Percentiles rank a stretch among this genome's conserved stretches.
Evolutionary conservation across 148 eudicot species (phyloP).

Genomic region (Rhododendron henanense): DNA sequence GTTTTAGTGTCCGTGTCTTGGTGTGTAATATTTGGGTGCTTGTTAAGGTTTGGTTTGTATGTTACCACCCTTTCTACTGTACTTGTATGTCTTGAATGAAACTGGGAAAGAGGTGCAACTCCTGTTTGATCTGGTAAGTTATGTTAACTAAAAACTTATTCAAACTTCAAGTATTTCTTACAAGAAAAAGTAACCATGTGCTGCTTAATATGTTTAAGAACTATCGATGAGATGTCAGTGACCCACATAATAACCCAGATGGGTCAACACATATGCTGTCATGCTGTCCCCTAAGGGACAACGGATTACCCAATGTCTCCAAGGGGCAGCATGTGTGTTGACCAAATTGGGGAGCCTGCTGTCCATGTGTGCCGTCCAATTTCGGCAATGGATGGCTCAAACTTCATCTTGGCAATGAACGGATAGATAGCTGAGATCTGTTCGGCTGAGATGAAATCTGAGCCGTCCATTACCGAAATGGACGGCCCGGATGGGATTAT

Average conservation of each 20-base stretch:
- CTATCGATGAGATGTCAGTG: not conserved
- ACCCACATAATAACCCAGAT: not conserved
- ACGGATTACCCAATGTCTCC: too few species aligned
- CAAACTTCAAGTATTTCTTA: not conserved
- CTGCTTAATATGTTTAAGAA: not conserved
- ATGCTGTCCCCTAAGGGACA: too few species aligned
- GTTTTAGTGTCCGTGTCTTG: not conserved
- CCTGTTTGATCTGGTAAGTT: not conserved
- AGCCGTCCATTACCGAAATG: too few species aligned
- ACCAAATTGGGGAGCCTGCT: too few species aligned
- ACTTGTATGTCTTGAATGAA: not conserved
- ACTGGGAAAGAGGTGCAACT: not conserved
- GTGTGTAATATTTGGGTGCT: not conserved
- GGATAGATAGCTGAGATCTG: too few species aligned
- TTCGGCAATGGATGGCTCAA: too few species aligned
- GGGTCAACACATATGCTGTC: too few species aligned
- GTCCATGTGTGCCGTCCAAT: too few species aligned
- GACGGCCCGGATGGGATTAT: too few species aligned
- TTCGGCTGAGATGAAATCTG: too few species aligned
- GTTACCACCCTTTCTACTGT: not conserved
- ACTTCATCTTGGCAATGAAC: too few species aligned
- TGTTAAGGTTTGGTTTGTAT: not conserved
- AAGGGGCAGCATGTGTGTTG: too few species aligned
- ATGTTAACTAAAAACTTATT: not conserved
- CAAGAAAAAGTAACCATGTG: not conserved